phyloP scores from a whole-genome alignment of 1,284 basidiomycete species.

The Anthracocystis panici-leucophaei region DNA sequence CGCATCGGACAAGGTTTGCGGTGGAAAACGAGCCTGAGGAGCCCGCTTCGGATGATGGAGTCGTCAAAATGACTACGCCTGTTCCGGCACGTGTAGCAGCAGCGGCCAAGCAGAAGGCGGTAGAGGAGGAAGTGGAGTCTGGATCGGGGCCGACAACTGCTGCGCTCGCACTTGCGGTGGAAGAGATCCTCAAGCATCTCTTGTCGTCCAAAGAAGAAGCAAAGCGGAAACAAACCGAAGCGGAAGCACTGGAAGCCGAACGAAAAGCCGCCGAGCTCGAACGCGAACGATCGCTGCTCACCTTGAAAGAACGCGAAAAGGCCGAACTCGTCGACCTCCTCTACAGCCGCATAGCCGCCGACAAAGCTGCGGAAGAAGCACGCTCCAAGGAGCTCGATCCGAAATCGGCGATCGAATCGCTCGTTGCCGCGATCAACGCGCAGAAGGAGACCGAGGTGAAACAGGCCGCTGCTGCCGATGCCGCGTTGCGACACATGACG shows the following conservation, averaged over 20 bases:
- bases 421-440: constrained; percentile 58
- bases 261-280: constrained; percentile 32
- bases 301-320: constrained; percentile 48
- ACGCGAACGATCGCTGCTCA: constrained; percentile 22
- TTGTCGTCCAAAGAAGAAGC: constrained; percentile 58
- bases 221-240: constrained; percentile 37
- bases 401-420: constrained; percentile 60
- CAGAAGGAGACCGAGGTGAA: constrained; percentile 50
- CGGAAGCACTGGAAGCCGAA: constrained; percentile 30
- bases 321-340: constrained; percentile 51
- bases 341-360: constrained; percentile 33
- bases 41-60: constrained; percentile 9
- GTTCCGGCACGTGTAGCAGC: constrained; percentile 18
- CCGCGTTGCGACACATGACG: constrained; percentile 50
- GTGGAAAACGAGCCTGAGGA: constrained; percentile 34
- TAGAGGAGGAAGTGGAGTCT: constrained; percentile 5
- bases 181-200: constrained; percentile 65
- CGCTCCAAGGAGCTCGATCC: constrained; percentile 52
- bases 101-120: constrained; percentile 15
- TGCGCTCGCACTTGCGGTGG: constrained; percentile 59
- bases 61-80: constrained; percentile 34
- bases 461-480: constrained; percentile 41
- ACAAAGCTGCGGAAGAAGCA: constrained; percentile 40
- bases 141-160: constrained; percentile 22
- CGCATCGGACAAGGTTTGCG: constrained; percentile 30